Evolutionary conservation across 192 early-diverging fungal species (phyloP).

Genomic region (Coemansia sp.): DNA sequence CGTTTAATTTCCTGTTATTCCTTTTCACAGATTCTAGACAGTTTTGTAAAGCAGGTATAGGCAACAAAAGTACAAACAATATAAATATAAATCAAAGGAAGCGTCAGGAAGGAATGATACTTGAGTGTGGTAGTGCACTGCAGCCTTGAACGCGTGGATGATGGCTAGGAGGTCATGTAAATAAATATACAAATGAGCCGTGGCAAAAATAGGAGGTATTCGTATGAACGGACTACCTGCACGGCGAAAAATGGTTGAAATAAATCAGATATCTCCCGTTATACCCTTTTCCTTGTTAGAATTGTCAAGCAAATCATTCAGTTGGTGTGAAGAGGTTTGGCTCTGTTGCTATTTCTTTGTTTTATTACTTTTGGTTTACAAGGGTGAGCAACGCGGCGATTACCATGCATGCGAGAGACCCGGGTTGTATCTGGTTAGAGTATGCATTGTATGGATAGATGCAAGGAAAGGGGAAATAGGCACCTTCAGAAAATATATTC

Average conservation of each 20-base stretch:
- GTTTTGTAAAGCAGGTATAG: not conserved
- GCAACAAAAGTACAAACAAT: not conserved
- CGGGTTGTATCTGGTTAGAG: slow-evolving; percentile 1
- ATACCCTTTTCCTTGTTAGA: not conserved
- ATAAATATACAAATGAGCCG: not conserved
- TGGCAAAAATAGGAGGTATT: not conserved
- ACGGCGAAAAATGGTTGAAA: not conserved
- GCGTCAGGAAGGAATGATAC: not conserved
- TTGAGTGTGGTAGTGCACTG: not conserved
- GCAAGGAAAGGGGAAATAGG: not conserved
- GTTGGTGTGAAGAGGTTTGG: not conserved
- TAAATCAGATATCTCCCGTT: too few species aligned
- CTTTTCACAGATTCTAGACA: not conserved
- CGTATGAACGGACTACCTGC: slow-evolving; percentile 1
- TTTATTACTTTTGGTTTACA: not conserved
- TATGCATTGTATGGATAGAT: not conserved
- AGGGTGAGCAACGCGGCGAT: not conserved
- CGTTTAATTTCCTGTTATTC: not conserved
- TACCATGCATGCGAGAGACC: slow-evolving; percentile 12
- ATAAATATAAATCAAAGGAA: not conserved
- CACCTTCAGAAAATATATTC: too few species aligned
- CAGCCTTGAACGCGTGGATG: not conserved
- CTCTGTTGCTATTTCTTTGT: too few species aligned
- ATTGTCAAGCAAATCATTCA: not conserved
- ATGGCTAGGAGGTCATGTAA: not conserved